These are phyloP conservation scores for Lactifluus rugatus DNA, from an alignment of 768 basidiomycete genomes.

Conservation along the genomic window DNA sequence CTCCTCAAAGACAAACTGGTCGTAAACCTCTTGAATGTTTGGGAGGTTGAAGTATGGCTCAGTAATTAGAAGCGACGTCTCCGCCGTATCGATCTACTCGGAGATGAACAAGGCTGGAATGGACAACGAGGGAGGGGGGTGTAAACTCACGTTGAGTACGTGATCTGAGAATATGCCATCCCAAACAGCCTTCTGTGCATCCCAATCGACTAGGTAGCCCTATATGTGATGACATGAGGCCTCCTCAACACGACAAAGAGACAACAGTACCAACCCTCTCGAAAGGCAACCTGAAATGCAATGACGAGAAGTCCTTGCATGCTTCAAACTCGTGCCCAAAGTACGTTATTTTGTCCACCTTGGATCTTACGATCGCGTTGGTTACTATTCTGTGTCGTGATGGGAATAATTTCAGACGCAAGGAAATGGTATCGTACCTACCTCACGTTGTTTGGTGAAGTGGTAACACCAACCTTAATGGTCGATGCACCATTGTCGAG, in stretches of 20 bases:
- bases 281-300: conserved; percentile 77
- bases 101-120: conserved; percentile 3
- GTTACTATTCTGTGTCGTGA: conserved; percentile 46
- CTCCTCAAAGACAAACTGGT: conserved; percentile 94
- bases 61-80: conserved; percentile 73
- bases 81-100: conserved; percentile 57
- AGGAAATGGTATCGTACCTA: conserved; percentile 15
- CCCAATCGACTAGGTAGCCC: conserved; percentile 95
- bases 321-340: conserved; percentile 74
- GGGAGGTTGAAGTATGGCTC: conserved; percentile 94
- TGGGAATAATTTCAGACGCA: background rate
- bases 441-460: conserved; percentile 25
- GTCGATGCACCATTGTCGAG: conserved; percentile 83
- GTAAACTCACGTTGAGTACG: conserved; percentile 46
- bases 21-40: conserved; percentile 85
- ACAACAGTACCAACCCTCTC: conserved; percentile 56
- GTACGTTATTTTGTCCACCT: conserved; percentile 73
- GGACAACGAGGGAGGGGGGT: conserved; percentile 12
- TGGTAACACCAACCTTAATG: conserved; percentile 62
- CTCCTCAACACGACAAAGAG: conserved; percentile 10
- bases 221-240: conserved; percentile 30
- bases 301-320: conserved; percentile 71
- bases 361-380: conserved; percentile 80
- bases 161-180: conserved; percentile 77
- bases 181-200: conserved; percentile 90